Evolutionary conservation across 805 yeast genomes (phyloP).

Genomic region (Lachancea lanzarotensis): DNA sequence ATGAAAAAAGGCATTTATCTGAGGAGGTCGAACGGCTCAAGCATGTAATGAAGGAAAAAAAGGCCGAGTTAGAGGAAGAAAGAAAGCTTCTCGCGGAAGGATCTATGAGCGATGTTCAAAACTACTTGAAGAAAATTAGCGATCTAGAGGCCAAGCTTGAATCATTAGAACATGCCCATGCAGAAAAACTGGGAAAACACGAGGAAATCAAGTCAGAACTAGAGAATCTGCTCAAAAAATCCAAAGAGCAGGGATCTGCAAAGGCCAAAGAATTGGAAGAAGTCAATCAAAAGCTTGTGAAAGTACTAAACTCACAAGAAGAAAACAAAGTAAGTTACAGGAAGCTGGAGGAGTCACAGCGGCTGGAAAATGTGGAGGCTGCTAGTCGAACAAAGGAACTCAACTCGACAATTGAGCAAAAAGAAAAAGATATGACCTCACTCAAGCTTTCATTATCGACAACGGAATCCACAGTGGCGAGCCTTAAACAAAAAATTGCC

Average conservation of each 20-base stretch:
- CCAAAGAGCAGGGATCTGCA: slow-evolving; percentile 1
- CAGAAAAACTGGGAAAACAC: background rate
- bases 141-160: slow-evolving; percentile 10
- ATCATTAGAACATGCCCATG: background rate
- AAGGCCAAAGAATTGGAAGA: background rate
- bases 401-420: background rate
- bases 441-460: background rate
- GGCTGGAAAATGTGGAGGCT: background rate
- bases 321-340: slow-evolving; percentile 1
- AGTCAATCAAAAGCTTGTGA: background rate
- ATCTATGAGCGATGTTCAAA: slow-evolving; percentile 44
- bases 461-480: background rate
- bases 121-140: slow-evolving; percentile 34
- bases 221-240: background rate
- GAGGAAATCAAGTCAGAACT: slow-evolving; percentile 6
- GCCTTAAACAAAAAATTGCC: background rate
- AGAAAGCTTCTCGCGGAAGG: slow-evolving; percentile 40
- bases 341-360: background rate
- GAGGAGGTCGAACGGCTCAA: slow-evolving; percentile 28
- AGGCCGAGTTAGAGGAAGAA: slow-evolving; percentile 44
- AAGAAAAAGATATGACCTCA: background rate
- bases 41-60: slow-evolving; percentile 34
- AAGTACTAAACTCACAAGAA: background rate
- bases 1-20: slow-evolving; percentile 16
- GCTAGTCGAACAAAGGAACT: background rate